Evolutionary conservation across 345 rosid genomes (phyloP).

Genomic region (Cardamine occulta): DNA sequence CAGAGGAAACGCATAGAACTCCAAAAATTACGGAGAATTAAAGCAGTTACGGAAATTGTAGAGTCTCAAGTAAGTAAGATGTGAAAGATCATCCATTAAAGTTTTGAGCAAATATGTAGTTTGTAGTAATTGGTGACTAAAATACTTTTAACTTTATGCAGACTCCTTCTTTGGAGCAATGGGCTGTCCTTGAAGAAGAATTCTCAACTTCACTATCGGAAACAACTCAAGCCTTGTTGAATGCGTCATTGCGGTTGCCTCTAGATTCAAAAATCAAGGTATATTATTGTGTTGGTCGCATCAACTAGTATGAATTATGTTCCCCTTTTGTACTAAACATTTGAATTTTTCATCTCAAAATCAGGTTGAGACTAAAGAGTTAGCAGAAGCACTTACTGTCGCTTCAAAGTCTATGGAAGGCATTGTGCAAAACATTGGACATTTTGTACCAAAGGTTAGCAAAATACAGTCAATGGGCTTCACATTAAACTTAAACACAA

Average conservation of each 20-base stretch:
- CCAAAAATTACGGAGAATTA: constrained; percentile 47
- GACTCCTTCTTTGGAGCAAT: constrained; percentile 79
- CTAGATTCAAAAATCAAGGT: constrained; percentile 55
- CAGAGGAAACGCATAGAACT: constrained; percentile 64
- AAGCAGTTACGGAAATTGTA: constrained; percentile 56
- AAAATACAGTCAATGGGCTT: background rate
- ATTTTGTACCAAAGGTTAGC: constrained; percentile 63
- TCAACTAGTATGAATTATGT: background rate
- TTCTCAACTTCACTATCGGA: constrained; percentile 62
- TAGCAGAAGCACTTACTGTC: constrained; percentile 63
- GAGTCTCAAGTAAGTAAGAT: constrained; percentile 67
- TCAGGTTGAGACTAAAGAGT: constrained; percentile 66
- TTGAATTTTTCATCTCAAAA: background rate
- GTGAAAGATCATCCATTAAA: background rate
- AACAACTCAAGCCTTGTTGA: constrained; percentile 61
- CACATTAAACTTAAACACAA: background rate
- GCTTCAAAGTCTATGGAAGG: constrained; percentile 65
- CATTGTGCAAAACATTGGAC: constrained; percentile 51
- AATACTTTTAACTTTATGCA: constrained; percentile 38
- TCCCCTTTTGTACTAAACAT: background rate
- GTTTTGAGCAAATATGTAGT: background rate
- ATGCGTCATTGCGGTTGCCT: constrained; percentile 67
- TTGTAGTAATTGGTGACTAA: background rate
- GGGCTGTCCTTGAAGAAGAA: constrained; percentile 62
- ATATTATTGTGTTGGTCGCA: constrained; percentile 37